phyloP scores from a whole-genome alignment of 75 land plant genomes.

The Picea glauca region DNA sequence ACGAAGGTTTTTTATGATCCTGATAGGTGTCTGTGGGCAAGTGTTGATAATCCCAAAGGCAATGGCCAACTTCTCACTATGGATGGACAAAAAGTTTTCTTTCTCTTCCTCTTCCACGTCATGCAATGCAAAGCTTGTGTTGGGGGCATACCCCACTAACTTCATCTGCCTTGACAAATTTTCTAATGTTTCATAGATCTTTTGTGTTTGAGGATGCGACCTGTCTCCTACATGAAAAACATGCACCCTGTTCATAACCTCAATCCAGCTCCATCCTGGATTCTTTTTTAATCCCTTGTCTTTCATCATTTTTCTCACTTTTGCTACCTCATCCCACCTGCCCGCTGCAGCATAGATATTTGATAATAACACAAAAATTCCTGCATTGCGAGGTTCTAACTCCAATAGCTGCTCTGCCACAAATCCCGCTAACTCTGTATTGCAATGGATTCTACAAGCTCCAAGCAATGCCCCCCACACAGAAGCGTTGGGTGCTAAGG shows the following conservation, averaged over 20 bases:
- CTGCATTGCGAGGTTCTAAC: slow-evolving; percentile 15
- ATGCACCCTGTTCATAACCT: slow-evolving; percentile 17
- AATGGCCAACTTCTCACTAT: slow-evolving; percentile 16
- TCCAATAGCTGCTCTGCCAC: slow-evolving; percentile 1
- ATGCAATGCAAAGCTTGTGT: slow-evolving; percentile 9
- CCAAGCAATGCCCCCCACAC: slow-evolving; percentile 17
- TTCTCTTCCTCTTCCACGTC: slow-evolving; percentile 11
- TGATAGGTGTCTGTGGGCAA: not conserved
- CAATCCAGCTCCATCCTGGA: slow-evolving; percentile 19
- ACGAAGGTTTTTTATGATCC: slow-evolving; percentile 15
- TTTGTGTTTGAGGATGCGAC: not conserved
- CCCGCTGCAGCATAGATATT: slow-evolving; percentile 22
- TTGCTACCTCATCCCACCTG: slow-evolving; percentile 28
- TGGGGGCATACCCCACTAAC: slow-evolving; percentile 10
- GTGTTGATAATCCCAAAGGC: slow-evolving; percentile 18
- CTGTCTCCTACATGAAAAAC: slow-evolving; percentile 16
- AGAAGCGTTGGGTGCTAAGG: slow-evolving; percentile 6
- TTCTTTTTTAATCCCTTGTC: slow-evolving; percentile 16
- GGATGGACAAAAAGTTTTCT: slow-evolving; percentile 13
- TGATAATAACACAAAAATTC: slow-evolving; percentile 6
- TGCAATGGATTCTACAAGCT: slow-evolving; percentile 7
- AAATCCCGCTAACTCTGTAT: slow-evolving; percentile 17
- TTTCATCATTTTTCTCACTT: slow-evolving; percentile 14
- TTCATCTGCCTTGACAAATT: slow-evolving; percentile 9
- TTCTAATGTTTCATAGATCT: slow-evolving; percentile 1